Conservation (phyloP, 352 stramenopile genomes). For the Globisporangium yorkense region DNA sequence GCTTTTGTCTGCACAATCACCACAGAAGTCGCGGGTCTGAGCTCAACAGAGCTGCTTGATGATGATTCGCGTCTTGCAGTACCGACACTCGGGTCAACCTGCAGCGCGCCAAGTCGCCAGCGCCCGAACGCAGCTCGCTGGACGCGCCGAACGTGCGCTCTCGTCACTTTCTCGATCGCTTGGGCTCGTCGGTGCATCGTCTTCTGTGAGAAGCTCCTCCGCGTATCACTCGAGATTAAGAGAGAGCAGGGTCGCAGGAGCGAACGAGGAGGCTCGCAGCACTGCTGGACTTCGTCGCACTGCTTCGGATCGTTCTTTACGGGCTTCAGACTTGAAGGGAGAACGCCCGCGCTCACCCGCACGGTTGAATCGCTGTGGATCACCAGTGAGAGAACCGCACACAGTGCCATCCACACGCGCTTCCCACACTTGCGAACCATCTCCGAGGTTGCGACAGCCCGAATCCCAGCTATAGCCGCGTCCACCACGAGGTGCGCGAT, state of each 20-base stretch:
- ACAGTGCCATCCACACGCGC: not conserved
- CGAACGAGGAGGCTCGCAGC: not conserved
- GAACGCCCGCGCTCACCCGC: not conserved
- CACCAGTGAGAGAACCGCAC: not conserved
- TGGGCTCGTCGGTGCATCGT: not conserved
- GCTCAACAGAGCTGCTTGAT: not conserved
- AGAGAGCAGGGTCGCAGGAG: not conserved
- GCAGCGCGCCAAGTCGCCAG: slow-evolving; percentile 6
- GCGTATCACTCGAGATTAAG: not conserved
- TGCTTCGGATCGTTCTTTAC: not conserved
- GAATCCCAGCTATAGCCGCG: slow-evolving; percentile 11
- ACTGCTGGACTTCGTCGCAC: not conserved
- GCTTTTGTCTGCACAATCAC: not conserved
- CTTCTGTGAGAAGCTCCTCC: not conserved
- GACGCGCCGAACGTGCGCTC: not conserved
- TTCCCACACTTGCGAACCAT: not conserved
- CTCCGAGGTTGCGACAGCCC: not conserved
- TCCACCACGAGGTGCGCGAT: slow-evolving; percentile 22
- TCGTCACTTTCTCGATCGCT: slow-evolving; percentile 2
- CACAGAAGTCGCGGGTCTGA: not conserved
- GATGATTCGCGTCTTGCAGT: not conserved
- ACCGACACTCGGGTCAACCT: not conserved
- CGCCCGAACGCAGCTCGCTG: slow-evolving; percentile 5
- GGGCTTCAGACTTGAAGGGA: not conserved
- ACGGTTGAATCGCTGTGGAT: slow-evolving; percentile 6